Conservation (phyloP, 1,284 basidiomycete species). For the Thelephora terrestris region DNA sequence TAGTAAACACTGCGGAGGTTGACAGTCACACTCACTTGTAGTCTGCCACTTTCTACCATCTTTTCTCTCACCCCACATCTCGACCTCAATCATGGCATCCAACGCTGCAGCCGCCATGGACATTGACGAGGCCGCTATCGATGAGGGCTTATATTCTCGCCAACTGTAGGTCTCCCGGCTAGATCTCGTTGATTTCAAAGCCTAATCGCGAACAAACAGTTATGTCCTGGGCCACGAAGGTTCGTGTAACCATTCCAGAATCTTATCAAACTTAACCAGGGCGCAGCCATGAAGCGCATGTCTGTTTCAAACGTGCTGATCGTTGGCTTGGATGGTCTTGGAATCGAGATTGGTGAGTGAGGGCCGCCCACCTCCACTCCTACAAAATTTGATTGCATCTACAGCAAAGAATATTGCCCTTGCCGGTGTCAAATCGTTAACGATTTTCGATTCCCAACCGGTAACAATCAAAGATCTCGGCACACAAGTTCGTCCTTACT, state of each 20-base stretch:
- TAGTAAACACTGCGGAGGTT: no score
- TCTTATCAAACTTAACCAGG: neutral
- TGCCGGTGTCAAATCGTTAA: constrained; percentile 97
- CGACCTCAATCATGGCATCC: constrained; percentile 36
- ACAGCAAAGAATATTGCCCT: constrained; percentile 93
- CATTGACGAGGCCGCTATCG: constrained; percentile 74
- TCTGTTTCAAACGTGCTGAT: constrained; percentile 93
- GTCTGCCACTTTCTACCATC: neutral
- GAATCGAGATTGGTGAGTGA: constrained; percentile 85
- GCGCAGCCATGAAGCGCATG: constrained; percentile 97
- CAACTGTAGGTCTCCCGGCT: constrained; percentile 65
- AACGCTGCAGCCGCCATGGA: constrained; percentile 60
- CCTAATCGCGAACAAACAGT: constrained; percentile 34
- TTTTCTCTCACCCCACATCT: neutral
- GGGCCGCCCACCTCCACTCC: neutral
- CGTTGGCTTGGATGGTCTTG: constrained; percentile 88
- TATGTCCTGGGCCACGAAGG: constrained; percentile 97
- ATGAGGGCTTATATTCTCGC: constrained; percentile 91
- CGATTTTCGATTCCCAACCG: constrained; percentile 89
- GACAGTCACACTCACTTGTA: neutral
- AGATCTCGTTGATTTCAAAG: constrained; percentile 10
- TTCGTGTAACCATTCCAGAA: constrained; percentile 20
- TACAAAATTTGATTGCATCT: constrained; percentile 4
- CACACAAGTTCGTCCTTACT: constrained; percentile 59
- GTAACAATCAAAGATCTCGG: constrained; percentile 85